Base-by-base conservation (phyloP, 2,329 filamentous ascomycete genomes). In the Aspergillus jensenii region DNA sequence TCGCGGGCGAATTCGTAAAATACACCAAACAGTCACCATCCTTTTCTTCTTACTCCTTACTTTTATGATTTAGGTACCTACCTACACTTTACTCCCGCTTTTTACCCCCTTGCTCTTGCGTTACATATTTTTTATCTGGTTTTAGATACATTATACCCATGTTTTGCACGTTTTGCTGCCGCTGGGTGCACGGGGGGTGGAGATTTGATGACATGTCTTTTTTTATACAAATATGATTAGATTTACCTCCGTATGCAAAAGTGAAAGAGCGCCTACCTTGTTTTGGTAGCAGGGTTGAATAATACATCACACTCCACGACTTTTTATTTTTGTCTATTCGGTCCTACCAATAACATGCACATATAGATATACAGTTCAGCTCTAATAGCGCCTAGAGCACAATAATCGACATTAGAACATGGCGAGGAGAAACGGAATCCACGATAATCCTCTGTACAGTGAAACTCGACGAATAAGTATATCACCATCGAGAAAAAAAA, bases 401-500 rank as follows among this genome's bases (percentile, higher is more conserved):
- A 52, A 17, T 35, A 33, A 23, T 46, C 55, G 25, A 39, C 55
- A 54, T 54, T 53, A 50, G 43, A 27, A 48, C 27, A 23, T n/a
- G 23, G 15, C 21, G 25, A 15, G 9, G 43, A 23, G 21, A 35
- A 12, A 35, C 6, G 39, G 14, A 52, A 33, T 6, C 27, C 51
- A 31, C 15, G 19, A 31, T 31, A 37, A 35, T 27, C 31, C 39
- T 49, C 56, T 58, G 56, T 58, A 50, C 45, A 58, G 25, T 33
- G 49, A 25, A 47, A 44, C 25, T 15, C 14, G 15, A 37, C 27
- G 27, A 41, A 25, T 11, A 6, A 19, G 6, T 15, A 47, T 21
- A 23, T 53, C 56, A 50, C 54, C 56, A 54, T 49, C 41, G 54
- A 50, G 37, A 52, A 37, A n/a, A 35, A 35, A 40, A 50, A 12